These are phyloP conservation scores for Fusarium annulatum DNA, from an alignment of 2,329 filamentous ascomycete species.

Conservation along the genomic window DNA sequence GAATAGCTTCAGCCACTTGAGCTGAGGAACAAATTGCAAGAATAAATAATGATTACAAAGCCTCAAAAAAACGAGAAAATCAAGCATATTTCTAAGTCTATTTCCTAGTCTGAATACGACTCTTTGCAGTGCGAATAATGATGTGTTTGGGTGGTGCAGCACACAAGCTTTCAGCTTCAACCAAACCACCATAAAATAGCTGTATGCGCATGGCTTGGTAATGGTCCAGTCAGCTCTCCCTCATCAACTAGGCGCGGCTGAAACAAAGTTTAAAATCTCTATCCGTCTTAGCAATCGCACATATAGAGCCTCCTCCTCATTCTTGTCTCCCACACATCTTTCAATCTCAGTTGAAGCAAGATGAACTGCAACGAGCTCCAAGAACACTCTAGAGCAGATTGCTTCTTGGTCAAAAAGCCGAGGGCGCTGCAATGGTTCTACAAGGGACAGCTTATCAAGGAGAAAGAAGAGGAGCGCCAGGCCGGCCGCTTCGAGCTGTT, in stretches of 20 bases:
- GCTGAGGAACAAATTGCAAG: not conserved
- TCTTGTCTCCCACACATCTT: not conserved
- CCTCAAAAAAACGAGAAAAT: too few species aligned
- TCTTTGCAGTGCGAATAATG: not conserved
- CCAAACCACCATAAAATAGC: conserved; percentile 7
- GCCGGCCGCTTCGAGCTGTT: conserved; percentile 62
- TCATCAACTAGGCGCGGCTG: conserved; percentile 14
- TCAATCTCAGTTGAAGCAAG: not conserved
- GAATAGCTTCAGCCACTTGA: conserved; percentile 15
- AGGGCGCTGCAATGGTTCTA: conserved; percentile 60
- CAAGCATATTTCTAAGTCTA: not conserved
- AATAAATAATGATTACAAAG: not conserved
- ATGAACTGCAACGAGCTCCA: conserved; percentile 55
- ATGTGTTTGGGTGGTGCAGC: not conserved
- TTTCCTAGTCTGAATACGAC: not conserved
- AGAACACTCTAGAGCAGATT: conserved; percentile 44
- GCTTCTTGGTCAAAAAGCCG: conserved; percentile 52
- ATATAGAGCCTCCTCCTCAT: conserved; percentile 7
- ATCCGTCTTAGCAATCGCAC: not conserved
- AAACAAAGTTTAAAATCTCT: conserved; percentile 3
- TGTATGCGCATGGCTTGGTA: conserved; percentile 36
- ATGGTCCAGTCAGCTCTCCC: conserved; percentile 38
- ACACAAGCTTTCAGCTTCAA: not conserved
- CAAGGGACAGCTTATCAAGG: conserved; percentile 54
- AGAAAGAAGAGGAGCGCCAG: conserved; percentile 56